phyloP scores from a whole-genome alignment of 495 filamentous ascomycete species.

The Daldinia caldariorum region DNA sequence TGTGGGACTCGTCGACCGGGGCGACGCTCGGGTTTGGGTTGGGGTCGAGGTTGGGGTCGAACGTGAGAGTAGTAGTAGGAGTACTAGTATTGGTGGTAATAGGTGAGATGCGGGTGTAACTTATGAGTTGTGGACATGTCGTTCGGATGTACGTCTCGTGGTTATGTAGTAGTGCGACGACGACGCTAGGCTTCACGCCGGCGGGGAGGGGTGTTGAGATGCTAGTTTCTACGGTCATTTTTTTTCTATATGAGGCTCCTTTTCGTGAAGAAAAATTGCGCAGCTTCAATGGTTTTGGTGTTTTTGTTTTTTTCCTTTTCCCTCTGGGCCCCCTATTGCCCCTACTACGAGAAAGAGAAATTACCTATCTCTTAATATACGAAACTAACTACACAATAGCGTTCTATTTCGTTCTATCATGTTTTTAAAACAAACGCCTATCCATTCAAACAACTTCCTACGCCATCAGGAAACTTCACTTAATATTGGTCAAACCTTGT shows the following conservation, averaged over 20 bases:
- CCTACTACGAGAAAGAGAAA: background rate
- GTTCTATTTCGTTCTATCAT: background rate
- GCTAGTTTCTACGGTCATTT: constrained; percentile 28
- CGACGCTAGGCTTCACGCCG: constrained; percentile 61
- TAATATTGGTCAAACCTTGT: background rate
- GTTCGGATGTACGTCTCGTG: constrained; percentile 56
- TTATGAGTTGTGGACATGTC: constrained; percentile 23
- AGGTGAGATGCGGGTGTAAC: background rate
- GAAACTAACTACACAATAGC: background rate
- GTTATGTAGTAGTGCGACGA: constrained; percentile 68
- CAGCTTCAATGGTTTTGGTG: background rate
- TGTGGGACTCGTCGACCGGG: constrained; percentile 25
- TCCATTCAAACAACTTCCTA: background rate
- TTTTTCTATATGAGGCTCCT: background rate
- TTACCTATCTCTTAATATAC: background rate
- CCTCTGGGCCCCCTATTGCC: background rate
- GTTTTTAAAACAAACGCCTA: background rate
- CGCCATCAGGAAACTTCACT: background rate
- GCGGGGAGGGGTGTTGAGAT: constrained; percentile 66
- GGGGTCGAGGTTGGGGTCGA: background rate
- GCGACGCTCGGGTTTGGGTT: constrained; percentile 25
- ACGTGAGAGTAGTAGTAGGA: background rate
- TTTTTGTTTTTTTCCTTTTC: background rate
- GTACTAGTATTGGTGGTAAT: too few species aligned
- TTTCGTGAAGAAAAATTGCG: background rate